These are phyloP conservation scores for Haematococcus lacustris DNA, from an alignment of 139 green algal genomes.

Conservation along the genomic window DNA sequence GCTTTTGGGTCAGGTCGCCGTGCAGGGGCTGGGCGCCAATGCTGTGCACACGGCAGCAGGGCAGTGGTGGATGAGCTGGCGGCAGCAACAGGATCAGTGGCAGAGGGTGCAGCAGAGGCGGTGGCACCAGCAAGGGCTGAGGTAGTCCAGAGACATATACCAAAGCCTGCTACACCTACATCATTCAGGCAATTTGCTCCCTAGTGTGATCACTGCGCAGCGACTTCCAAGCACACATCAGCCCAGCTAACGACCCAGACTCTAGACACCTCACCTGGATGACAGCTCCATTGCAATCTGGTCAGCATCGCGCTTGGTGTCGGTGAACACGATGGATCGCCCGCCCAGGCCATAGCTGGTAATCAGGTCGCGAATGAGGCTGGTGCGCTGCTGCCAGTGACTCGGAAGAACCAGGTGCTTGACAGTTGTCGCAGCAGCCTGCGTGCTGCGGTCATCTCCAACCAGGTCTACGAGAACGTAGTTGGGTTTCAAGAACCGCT, in stretches of 20 bases:
- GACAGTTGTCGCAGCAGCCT: conserved; percentile 72
- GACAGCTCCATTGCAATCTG: conserved; percentile 64
- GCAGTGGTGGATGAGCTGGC: not conserved
- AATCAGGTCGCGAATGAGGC: conserved; percentile 73
- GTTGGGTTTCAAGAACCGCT: conserved; percentile 71
- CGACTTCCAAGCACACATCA: conserved; percentile 11
- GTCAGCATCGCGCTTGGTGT: conserved; percentile 92
- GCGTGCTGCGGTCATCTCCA: conserved; percentile 72
- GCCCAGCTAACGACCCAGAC: not conserved
- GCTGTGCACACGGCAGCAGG: not conserved
- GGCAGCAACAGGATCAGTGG: not conserved
- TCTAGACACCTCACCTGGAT: conserved; percentile 27
- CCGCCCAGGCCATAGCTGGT: conserved; percentile 68
- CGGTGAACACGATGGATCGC: conserved; percentile 91
- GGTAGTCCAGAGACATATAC: no score
- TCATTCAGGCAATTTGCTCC: no score
- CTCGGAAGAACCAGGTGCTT: conserved; percentile 85
- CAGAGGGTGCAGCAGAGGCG: no score
- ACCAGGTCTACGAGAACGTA: conserved; percentile 87
- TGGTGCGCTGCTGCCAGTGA: conserved; percentile 71
- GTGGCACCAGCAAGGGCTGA: no score
- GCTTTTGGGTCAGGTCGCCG: conserved; percentile 85
- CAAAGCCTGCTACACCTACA: no score
- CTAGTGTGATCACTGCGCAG: no score
- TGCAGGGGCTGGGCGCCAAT: conserved; percentile 64